Conservation (phyloP, 208 protist genomes). For the Acanthamoeba triangularis region DNA sequence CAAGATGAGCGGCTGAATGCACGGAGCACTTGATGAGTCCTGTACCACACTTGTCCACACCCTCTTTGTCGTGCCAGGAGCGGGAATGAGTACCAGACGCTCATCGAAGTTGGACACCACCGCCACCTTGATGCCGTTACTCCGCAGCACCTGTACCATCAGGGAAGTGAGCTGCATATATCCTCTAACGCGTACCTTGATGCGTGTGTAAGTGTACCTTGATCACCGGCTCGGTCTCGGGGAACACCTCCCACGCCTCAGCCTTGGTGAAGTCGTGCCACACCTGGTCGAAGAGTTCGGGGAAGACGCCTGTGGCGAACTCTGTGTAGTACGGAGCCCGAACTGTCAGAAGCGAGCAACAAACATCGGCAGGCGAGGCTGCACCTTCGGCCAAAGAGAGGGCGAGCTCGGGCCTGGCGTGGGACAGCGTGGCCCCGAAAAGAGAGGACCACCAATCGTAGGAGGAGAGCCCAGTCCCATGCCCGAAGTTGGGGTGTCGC, state of each 20-base stretch:
- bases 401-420: neutral
- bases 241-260: slow-evolving; percentile 34
- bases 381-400: neutral
- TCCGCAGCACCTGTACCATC: neutral
- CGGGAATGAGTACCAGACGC: neutral
- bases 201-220: neutral
- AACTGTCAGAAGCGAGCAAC: neutral
- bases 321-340: neutral
- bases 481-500: neutral
- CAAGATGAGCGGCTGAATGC: neutral
- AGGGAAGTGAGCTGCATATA: neutral
- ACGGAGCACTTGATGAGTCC: neutral
- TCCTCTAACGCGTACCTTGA: no score
- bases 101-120: slow-evolving; percentile 12
- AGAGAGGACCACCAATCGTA: neutral
- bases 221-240: neutral
- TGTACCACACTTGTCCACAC: no score
- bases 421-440: neutral
- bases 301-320: neutral
- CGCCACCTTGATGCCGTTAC: neutral
- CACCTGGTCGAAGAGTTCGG: neutral
- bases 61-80: neutral
- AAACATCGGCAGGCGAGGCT: neutral
- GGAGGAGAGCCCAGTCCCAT: neutral
- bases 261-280: slow-evolving; percentile 22